phyloP scores from a whole-genome alignment of 2,329 filamentous ascomycete species.

The Fusarium kyushuense region DNA sequence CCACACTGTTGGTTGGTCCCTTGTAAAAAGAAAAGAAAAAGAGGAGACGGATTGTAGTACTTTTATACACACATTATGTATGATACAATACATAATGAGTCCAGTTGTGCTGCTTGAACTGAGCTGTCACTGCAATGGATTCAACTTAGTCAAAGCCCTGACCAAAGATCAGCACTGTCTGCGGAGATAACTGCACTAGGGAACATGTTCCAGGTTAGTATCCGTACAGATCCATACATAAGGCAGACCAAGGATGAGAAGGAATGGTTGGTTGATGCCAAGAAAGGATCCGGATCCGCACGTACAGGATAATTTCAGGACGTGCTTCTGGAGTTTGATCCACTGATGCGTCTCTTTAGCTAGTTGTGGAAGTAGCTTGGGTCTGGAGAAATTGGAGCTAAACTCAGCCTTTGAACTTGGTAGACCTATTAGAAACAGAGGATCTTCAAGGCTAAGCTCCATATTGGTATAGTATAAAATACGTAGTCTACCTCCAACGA shows the following conservation, averaged over 20 bases:
- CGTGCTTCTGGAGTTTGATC: background rate
- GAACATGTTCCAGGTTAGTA: background rate
- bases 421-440: background rate
- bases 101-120: background rate
- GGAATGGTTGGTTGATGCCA: background rate
- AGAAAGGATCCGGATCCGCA: background rate
- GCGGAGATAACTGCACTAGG: background rate
- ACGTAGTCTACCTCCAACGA: background rate
- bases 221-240: background rate
- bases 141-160: constrained; percentile 4
- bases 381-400: background rate
- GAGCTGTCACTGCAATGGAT: background rate
- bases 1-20: constrained; percentile 14
- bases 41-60: background rate
- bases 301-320: background rate
- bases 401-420: background rate
- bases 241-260: background rate
- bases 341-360: background rate
- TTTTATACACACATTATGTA: background rate
- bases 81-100: background rate
- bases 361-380: background rate
- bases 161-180: background rate
- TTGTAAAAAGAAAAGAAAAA: background rate
- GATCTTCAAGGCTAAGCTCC: background rate
- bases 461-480: background rate